Conservation (phyloP, 192 early-diverging fungal species). For the Mortierella claussenii region DNA sequence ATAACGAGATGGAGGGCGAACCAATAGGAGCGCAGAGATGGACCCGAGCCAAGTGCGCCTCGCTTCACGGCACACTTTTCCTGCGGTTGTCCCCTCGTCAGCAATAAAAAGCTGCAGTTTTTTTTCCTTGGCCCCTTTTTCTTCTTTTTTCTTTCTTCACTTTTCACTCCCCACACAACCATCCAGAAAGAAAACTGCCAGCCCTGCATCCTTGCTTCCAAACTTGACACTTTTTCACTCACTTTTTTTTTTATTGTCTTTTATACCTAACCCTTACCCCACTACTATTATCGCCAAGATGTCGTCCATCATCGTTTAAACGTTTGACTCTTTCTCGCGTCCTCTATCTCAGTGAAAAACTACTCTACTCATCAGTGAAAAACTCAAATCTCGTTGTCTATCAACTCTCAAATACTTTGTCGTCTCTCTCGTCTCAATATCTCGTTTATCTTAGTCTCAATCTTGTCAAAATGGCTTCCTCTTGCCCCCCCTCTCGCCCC, state of each 20-base stretch:
- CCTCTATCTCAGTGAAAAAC: slow-evolving; percentile 25
- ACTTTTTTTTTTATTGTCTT: slow-evolving; percentile 15
- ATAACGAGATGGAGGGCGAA: slow-evolving; percentile 5
- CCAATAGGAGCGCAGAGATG: slow-evolving; percentile 27
- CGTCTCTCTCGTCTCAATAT: slow-evolving; percentile 11
- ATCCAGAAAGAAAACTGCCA: background rate
- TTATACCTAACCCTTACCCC: slow-evolving; percentile 10
- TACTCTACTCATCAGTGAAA: background rate
- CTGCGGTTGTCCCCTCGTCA: too few species aligned
- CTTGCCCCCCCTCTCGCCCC: slow-evolving; percentile 46
- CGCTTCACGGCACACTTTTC: too few species aligned
- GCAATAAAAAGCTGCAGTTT: background rate
- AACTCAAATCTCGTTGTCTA: slow-evolving; percentile 13
- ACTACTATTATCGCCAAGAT: slow-evolving; percentile 39
- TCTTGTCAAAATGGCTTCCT: slow-evolving; percentile 52
- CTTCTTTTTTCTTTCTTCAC: slow-evolving; percentile 28
- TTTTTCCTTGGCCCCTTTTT: slow-evolving; percentile 8
- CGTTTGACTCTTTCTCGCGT: slow-evolving; percentile 26
- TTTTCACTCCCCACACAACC: slow-evolving; percentile 8
- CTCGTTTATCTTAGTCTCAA: slow-evolving; percentile 26
- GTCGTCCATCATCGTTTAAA: slow-evolving; percentile 57
- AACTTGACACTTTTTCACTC: background rate
- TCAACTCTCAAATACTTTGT: slow-evolving; percentile 14
- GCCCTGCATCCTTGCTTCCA: background rate
- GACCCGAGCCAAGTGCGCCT: slow-evolving; percentile 8